Conservation (phyloP, 805 yeast species). For the Suhomyces prunicola region DNA sequence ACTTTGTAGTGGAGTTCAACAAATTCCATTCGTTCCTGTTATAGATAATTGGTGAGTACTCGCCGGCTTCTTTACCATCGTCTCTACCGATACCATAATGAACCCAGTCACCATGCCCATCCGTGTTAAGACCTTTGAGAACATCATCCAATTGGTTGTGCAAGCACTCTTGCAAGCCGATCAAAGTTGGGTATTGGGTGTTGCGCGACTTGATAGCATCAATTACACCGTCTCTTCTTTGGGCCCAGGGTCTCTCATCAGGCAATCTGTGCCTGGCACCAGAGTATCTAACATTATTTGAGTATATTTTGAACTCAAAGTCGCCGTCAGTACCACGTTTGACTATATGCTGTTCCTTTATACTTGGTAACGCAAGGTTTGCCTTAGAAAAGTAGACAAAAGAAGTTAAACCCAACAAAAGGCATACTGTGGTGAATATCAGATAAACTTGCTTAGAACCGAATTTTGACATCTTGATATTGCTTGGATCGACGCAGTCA, state of each 20-base stretch:
- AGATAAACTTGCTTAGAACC: background rate
- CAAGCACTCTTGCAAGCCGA: constrained; percentile 45
- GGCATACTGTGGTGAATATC: background rate
- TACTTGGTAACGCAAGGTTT: background rate
- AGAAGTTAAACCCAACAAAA: background rate
- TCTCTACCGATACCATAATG: constrained; percentile 48
- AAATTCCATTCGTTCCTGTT: constrained; percentile 35
- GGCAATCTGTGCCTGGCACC: constrained; percentile 4
- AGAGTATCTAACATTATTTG: constrained; percentile 10
- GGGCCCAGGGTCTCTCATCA: constrained; percentile 13
- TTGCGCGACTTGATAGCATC: constrained; percentile 8
- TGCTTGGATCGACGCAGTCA: background rate
- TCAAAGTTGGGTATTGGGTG: constrained; percentile 10
- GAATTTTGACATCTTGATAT: background rate
- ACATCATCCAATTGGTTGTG: constrained; percentile 39
- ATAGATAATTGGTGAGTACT: constrained; percentile 48
- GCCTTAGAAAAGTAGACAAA: background rate
- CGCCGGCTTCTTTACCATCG: constrained; percentile 50
- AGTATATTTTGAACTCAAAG: constrained; percentile 11
- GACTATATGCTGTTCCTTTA: background rate
- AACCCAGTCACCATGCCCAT: constrained; percentile 28
- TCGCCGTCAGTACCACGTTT: background rate
- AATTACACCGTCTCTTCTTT: constrained; percentile 12
- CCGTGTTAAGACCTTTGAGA: constrained; percentile 32
- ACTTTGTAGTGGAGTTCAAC: constrained; percentile 41